Evolutionary conservation across 1,284 basidiomycete genomes (phyloP), one percentile per base, ranked within the genome.

Genomic region (Fereydounia khargensis): DNA sequence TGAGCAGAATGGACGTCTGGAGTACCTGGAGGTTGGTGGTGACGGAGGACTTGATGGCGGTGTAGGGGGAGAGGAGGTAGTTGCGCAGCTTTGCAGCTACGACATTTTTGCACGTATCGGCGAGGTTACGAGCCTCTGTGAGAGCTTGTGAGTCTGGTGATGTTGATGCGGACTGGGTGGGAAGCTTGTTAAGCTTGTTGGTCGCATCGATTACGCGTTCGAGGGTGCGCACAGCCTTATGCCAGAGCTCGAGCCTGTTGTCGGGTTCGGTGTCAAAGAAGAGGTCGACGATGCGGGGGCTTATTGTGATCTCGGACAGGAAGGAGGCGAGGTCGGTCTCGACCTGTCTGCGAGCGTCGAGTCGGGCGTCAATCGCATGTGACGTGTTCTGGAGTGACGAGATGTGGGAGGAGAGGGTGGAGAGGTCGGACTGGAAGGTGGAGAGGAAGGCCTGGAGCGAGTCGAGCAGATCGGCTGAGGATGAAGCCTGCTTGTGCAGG

Each of bases 321-420:
- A 96, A 83, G 50, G 81, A 84, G 6, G 89, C 86, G 23, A 98
- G 80, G 2, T 89, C 87, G 42, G 85, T 86, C 76, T 95, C 89
- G 54, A 96, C 48, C 65, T 92, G 90, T 77, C 86, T 82, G 45
- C 91, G 82, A 36, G 85, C 87, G 74, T 86, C 88, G 41, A 97
- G 80, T 49, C 87, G 83, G 50, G 83, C 83, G 59, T 96, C 92
- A 37, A 98, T 94, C 36, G 87, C 85, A 58, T 88, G 87, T 70
- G 89, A 92, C 28, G 89, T 83, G 52, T 84, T 82, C 74, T 98
- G 94, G 19, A 99, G 81, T 59, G 94, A 88, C 0, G 89, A 86
- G 72, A 99, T 95, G 73, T 98, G 92, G 0, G 89, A 88, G 3
- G 94, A 96, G 4, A 97, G 91, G 2, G 86, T 85, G 3, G 88